Evolutionary conservation across 2,329 filamentous ascomycete genomes (phyloP).

Genomic region (Diaporthe amygdali): DNA sequence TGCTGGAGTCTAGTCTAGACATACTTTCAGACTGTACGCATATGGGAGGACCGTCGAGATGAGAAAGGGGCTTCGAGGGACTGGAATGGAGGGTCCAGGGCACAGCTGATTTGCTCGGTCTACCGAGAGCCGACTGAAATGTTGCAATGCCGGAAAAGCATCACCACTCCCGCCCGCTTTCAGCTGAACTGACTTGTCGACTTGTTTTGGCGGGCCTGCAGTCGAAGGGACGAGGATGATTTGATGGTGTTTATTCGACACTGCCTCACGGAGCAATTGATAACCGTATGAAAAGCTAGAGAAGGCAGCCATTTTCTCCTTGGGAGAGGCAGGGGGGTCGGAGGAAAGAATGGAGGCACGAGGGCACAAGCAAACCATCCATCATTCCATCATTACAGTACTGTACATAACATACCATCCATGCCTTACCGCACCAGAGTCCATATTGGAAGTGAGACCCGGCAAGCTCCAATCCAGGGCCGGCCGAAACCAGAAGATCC

Average conservation of each 20-base stretch:
- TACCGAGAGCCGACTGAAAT: conserved; percentile 21
- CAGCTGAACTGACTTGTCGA: conserved; percentile 6
- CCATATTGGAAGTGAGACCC: background rate
- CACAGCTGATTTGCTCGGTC: conserved; percentile 21
- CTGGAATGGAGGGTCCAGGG: conserved; percentile 11
- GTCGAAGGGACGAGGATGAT: background rate
- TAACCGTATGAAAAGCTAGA: background rate
- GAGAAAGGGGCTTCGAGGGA: background rate
- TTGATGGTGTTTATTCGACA: background rate
- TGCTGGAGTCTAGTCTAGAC: no score
- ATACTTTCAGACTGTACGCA: background rate
- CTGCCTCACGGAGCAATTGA: background rate
- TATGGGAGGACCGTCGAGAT: background rate
- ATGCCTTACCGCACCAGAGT: background rate
- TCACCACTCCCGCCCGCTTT: conserved; percentile 10
- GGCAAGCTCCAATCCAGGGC: background rate
- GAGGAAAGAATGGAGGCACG: background rate
- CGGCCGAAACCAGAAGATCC: background rate
- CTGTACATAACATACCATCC: background rate
- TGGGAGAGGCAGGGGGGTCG: background rate
- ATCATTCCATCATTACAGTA: background rate
- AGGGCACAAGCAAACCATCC: background rate
- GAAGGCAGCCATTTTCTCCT: background rate
- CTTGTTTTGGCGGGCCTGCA: background rate
- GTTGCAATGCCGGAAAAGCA: conserved; percentile 1